Evolutionary conservation across 2,329 filamentous ascomycete species (phyloP).

Genomic region (Fusarium sp.): DNA sequence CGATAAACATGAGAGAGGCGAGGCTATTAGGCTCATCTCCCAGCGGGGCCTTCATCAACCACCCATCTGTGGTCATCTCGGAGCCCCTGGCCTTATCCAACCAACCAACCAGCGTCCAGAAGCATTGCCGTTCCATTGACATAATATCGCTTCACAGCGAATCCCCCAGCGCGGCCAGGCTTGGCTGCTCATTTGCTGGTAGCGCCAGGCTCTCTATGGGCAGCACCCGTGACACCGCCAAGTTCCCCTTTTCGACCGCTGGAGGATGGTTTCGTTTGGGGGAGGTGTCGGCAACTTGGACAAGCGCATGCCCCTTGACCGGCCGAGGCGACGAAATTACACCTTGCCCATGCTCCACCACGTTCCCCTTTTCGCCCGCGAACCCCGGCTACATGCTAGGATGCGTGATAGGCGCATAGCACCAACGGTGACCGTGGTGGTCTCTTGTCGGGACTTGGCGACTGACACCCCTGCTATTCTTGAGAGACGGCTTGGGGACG

Average conservation of each 20-base stretch:
- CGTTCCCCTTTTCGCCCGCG: constrained; percentile 39
- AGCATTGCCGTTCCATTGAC: constrained; percentile 13
- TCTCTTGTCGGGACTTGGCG: constrained; percentile 32
- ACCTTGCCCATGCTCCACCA: constrained; percentile 39
- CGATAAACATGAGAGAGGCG: constrained; percentile 2
- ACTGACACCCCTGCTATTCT: constrained; percentile 33
- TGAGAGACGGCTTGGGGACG: constrained; percentile 20
- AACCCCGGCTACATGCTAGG: constrained; percentile 21
- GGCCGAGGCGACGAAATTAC: constrained; percentile 41
- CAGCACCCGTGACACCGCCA: not conserved
- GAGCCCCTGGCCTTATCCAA: constrained; percentile 15
- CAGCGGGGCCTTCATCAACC: constrained; percentile 19
- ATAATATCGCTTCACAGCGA: constrained; percentile 40
- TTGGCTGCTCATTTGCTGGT: constrained; percentile 30
- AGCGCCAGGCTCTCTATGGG: constrained; percentile 6
- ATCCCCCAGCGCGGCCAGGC: constrained; percentile 11
- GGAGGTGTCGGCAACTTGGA: constrained; percentile 17
- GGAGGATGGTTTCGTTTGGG: constrained; percentile 17
- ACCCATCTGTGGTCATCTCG: constrained; percentile 16
- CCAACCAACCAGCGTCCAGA: constrained; percentile 30
- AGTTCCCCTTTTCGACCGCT: not conserved
- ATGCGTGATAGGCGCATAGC: constrained; percentile 36
- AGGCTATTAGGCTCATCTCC: constrained; percentile 37
- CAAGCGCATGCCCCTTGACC: constrained; percentile 20
- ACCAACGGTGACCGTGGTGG: constrained; percentile 42